Evolutionary conservation across 768 basidiomycete genomes (phyloP).

Genomic region (Multifurca ochricompacta): DNA sequence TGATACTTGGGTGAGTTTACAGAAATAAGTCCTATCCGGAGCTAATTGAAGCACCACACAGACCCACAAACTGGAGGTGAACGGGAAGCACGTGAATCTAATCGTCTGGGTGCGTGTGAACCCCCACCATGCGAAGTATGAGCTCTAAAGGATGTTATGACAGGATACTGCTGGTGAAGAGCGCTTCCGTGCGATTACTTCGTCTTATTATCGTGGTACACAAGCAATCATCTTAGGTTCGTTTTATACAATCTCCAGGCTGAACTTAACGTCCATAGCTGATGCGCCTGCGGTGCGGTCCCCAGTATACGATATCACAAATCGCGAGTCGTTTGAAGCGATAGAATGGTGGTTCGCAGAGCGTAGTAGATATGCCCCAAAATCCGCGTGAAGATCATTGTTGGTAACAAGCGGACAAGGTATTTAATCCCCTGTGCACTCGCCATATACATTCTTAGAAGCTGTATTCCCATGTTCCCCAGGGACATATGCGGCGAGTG

Average conservation of each 20-base stretch:
- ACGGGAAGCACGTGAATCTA: slow-evolving; percentile 78
- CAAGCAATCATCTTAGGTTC: slow-evolving; percentile 71
- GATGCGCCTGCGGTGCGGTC: too few relatives aligned
- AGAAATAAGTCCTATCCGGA: too few relatives aligned
- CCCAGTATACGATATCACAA: slow-evolving; percentile 89
- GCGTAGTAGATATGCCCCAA: slow-evolving; percentile 83
- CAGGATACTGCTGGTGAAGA: slow-evolving; percentile 96
- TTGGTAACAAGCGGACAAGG: slow-evolving; percentile 95
- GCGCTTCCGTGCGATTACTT: slow-evolving; percentile 89
- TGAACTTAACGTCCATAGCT: too few relatives aligned
- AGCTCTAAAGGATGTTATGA: too few relatives aligned
- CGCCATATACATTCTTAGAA: too few relatives aligned
- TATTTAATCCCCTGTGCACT: slow-evolving; percentile 69
- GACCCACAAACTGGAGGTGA: slow-evolving; percentile 83
- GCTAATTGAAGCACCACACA: too few relatives aligned
- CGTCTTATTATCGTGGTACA: slow-evolving; percentile 86
- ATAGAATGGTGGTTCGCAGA: slow-evolving; percentile 87
- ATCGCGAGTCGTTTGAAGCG: slow-evolving; percentile 85
- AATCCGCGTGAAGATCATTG: slow-evolving; percentile 87
- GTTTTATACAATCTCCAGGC: slow-evolving; percentile 9
- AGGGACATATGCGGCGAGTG: slow-evolving; percentile 84
- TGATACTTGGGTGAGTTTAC: slow-evolving; percentile 41
- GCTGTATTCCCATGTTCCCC: too few relatives aligned
- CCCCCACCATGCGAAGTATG: neutral
- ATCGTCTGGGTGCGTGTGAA: slow-evolving; percentile 88